phyloP scores from a whole-genome alignment of 2,329 filamentous ascomycete genomes.

The Sclerotinia subarctica region DNA sequence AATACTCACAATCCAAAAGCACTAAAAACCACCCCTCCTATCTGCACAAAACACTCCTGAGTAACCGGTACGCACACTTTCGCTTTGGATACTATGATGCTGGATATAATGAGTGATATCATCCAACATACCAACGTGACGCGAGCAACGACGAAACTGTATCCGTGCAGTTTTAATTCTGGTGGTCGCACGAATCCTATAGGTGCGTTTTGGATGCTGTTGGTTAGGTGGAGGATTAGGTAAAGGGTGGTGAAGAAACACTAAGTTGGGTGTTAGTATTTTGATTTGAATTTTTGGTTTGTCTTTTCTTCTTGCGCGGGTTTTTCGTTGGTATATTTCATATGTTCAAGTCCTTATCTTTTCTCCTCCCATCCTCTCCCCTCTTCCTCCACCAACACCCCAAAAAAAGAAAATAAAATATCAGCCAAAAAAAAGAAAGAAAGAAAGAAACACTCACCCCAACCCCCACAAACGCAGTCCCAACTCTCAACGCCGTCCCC shows the following conservation, averaged over 20 bases:
- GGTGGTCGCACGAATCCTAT: conserved; percentile 29
- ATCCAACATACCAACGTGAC: conserved; percentile 30
- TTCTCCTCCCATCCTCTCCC: background rate
- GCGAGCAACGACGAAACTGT: conserved; percentile 32
- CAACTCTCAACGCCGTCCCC: background rate
- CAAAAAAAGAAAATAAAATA: background rate
- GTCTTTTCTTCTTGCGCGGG: background rate
- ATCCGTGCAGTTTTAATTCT: conserved; percentile 27
- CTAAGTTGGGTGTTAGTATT: conserved; percentile 21
- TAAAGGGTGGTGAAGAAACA: conserved; percentile 29
- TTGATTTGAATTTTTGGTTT: no score
- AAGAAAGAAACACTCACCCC: conserved; percentile 26
- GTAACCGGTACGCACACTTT: conserved; percentile 22
- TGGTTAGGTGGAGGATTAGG: conserved; percentile 27
- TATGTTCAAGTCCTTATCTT: no score
- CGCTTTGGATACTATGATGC: conserved; percentile 27
- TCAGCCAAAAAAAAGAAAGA: background rate
- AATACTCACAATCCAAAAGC: conserved; percentile 29
- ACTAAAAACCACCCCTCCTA: conserved; percentile 26
- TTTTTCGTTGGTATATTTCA: background rate
- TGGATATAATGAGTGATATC: conserved; percentile 26
- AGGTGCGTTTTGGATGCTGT: conserved; percentile 27
- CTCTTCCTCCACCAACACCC: background rate
- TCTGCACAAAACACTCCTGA: conserved; percentile 24
- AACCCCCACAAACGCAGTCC: conserved; percentile 21